phyloP scores from a whole-genome alignment of 768 basidiomycete species.

The Ramaria sp. region DNA sequence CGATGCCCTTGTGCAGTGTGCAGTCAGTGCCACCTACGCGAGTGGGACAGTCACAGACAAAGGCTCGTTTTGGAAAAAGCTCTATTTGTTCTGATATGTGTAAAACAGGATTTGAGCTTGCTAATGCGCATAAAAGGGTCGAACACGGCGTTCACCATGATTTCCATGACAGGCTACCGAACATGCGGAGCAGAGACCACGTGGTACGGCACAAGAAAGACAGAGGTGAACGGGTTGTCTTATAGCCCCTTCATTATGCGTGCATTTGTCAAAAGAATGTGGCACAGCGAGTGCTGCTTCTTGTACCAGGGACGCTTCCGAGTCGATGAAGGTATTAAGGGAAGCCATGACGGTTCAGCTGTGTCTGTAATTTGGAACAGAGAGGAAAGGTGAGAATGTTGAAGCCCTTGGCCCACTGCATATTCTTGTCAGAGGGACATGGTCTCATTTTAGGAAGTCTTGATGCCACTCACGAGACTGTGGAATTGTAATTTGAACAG shows the following conservation, averaged over 20 bases:
- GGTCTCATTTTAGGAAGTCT: too few relatives aligned
- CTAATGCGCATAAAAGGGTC: background rate
- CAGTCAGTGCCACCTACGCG: slow-evolving; percentile 47
- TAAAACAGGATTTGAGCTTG: background rate
- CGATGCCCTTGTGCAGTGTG: slow-evolving; percentile 42
- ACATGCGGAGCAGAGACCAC: slow-evolving; percentile 74
- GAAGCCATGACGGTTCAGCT: background rate
- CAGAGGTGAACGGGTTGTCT: slow-evolving; percentile 81
- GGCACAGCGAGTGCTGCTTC: slow-evolving; percentile 45
- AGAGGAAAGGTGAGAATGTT: too few relatives aligned
- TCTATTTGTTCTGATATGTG: slow-evolving; percentile 51
- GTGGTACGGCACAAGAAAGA: slow-evolving; percentile 53
- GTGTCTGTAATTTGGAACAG: background rate
- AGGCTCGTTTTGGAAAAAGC: slow-evolving; percentile 75
- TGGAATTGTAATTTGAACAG: too few relatives aligned
- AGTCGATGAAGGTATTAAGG: slow-evolving; percentile 5
- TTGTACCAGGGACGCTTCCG: slow-evolving; percentile 21
- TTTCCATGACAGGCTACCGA: slow-evolving; percentile 80
- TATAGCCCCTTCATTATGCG: slow-evolving; percentile 47
- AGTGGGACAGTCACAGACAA: slow-evolving; percentile 83
- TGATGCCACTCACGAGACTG: too few relatives aligned
- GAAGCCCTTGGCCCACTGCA: too few relatives aligned
- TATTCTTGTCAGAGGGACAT: too few relatives aligned
- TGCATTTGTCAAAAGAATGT: slow-evolving; percentile 47
- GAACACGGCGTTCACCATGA: slow-evolving; percentile 30